Evolutionary conservation across 768 basidiomycete species (phyloP).

Genomic region (Suillus tomentosus): DNA sequence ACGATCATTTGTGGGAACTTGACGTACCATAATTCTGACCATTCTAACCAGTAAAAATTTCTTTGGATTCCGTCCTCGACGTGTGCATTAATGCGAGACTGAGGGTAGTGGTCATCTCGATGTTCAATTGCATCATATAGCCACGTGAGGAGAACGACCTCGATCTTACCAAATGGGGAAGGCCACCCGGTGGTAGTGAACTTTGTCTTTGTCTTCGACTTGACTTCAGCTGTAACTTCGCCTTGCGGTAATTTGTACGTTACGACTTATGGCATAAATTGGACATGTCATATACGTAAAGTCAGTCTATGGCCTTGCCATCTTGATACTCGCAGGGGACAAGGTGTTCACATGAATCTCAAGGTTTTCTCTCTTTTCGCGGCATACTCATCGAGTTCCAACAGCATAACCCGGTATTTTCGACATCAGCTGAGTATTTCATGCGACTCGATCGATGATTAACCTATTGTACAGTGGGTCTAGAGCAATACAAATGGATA

Average conservation of each 20-base stretch:
- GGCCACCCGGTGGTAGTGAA: no score
- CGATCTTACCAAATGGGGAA: no score
- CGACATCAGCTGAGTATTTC: neutral
- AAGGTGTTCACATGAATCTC: neutral
- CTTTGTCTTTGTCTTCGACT: no score
- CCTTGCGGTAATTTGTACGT: no score
- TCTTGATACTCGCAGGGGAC: no score
- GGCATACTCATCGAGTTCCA: neutral
- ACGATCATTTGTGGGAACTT: neutral
- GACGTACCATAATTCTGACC: slow-evolving; percentile 29
- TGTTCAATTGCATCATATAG: slow-evolving; percentile 38
- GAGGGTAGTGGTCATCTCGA: slow-evolving; percentile 41
- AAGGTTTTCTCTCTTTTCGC: neutral
- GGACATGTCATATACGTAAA: no score
- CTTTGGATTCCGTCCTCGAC: slow-evolving; percentile 24
- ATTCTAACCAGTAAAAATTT: slow-evolving; percentile 37
- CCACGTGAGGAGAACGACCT: no score
- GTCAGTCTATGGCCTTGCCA: no score
- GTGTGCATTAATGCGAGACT: slow-evolving; percentile 20
- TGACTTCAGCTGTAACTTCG: no score
- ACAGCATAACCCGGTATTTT: neutral
- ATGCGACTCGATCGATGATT: neutral
- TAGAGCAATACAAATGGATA: neutral
- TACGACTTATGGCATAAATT: no score
- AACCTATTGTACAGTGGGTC: neutral